These are phyloP conservation scores for Aspergillus homomorphus DNA, from an alignment of 495 filamentous ascomycete species.

Conservation along the genomic window DNA sequence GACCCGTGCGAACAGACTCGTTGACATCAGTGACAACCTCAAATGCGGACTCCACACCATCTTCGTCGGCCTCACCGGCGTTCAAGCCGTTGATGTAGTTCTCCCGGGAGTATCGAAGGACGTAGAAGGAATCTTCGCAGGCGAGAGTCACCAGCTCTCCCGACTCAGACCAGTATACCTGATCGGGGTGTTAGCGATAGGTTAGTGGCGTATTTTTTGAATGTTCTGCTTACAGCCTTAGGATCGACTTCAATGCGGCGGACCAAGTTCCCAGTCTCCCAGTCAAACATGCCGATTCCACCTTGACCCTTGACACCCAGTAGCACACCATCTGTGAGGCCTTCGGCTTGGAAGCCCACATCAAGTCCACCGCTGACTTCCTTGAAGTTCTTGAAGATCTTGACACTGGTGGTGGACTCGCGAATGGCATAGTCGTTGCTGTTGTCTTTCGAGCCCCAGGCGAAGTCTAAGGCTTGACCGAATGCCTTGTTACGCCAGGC, in stretches of 20 bases:
- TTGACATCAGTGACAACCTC: conserved; percentile 93
- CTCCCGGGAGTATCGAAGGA: conserved; percentile 85
- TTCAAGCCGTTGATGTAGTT: conserved; percentile 79
- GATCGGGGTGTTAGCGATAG: conserved; percentile 15
- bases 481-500: conserved; percentile 98
- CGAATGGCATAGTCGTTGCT: conserved; percentile 98
- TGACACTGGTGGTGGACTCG: conserved; percentile 88
- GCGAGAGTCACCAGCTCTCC: conserved; percentile 91
- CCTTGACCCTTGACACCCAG: conserved; percentile 93
- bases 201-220: not conserved
- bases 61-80: conserved; percentile 80
- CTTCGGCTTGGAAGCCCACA: conserved; percentile 94
- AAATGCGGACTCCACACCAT: conserved; percentile 96
- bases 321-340: conserved; percentile 84
- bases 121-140: conserved; percentile 94
- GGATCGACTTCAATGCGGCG: conserved; percentile 96
- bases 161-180: conserved; percentile 97
- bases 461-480: conserved; percentile 91
- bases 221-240: conserved; percentile 52
- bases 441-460: conserved; percentile 96
- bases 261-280: conserved; percentile 84
- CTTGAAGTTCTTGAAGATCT: conserved; percentile 96
- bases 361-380: conserved; percentile 86
- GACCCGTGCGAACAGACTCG: conserved; percentile 88
- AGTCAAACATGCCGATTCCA: conserved; percentile 94